Conservation (phyloP, 2,329 filamentous ascomycete genomes). For the Aspergillus sp. region DNA sequence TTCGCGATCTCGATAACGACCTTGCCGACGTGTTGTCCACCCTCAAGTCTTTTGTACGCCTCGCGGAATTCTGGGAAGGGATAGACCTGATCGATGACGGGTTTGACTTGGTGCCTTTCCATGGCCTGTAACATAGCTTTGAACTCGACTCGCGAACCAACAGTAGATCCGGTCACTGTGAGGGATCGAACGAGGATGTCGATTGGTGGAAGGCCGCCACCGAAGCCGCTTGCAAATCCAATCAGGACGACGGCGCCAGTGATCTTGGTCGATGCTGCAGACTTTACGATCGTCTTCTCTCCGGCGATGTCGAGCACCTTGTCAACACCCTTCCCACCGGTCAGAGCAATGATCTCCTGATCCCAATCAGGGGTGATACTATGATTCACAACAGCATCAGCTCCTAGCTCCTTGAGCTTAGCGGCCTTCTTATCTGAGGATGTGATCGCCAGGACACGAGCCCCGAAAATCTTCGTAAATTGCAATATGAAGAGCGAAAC, state of each 20-base stretch:
- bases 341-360: slow-evolving; percentile 46
- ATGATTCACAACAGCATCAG: slow-evolving; percentile 11
- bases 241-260: slow-evolving; percentile 45
- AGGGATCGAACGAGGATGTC: slow-evolving; percentile 39
- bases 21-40: slow-evolving; percentile 52
- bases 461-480: slow-evolving; percentile 8
- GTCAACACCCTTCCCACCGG: slow-evolving; percentile 53
- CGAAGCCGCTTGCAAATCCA: slow-evolving; percentile 37
- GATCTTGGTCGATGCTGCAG: slow-evolving; percentile 44
- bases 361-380: slow-evolving; percentile 13
- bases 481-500: slow-evolving; percentile 11
- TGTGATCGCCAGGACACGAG: slow-evolving; percentile 17
- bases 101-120: slow-evolving; percentile 42
- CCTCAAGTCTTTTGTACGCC: slow-evolving; percentile 51
- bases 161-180: slow-evolving; percentile 53
- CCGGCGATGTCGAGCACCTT: slow-evolving; percentile 62
- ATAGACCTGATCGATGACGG: slow-evolving; percentile 48
- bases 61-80: slow-evolving; percentile 48
- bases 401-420: slow-evolving; percentile 14
- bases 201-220: slow-evolving; percentile 15
- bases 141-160: slow-evolving; percentile 52
- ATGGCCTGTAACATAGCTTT: slow-evolving; percentile 55
- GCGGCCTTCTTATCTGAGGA: slow-evolving; percentile 17
- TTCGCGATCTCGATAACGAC: slow-evolving; percentile 37
- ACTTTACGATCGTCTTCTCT: slow-evolving; percentile 42